These are phyloP conservation scores for Haplosporangium sp. DNA, from an alignment of 371 early-diverging fungal species.

Conservation along the genomic window DNA sequence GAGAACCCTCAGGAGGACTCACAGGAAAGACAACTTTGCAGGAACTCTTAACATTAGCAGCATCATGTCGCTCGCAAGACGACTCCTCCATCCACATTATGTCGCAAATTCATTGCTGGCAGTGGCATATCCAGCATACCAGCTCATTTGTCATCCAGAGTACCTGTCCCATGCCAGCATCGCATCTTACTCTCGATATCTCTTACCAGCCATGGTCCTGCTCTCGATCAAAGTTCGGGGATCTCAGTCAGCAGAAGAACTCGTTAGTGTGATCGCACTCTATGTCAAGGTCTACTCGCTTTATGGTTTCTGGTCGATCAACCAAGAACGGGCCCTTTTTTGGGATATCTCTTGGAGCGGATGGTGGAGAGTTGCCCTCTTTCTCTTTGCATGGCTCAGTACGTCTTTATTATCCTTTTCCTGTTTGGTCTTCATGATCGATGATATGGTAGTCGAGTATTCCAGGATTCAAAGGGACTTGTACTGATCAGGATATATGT, in stretches of 20 bases:
- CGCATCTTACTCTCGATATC: conserved; percentile 35
- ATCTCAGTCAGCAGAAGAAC: conserved; percentile 64
- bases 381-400: conserved; percentile 62
- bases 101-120: conserved; percentile 57
- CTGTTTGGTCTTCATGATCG: not conserved
- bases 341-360: conserved; percentile 41
- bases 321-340: conserved; percentile 8
- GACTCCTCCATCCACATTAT: conserved; percentile 67
- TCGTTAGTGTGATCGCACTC: conserved; percentile 64
- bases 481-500: too few relatives aligned
- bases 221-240: conserved; percentile 38
- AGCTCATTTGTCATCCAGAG: conserved; percentile 44
- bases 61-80: conserved; percentile 46
- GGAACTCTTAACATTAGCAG: too few relatives aligned
- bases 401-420: conserved; percentile 18
- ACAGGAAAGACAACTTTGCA: not conserved
- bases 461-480: not conserved
- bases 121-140: conserved; percentile 26
- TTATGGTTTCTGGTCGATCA: conserved; percentile 57
- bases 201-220: conserved; percentile 30
- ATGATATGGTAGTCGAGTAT: not conserved
- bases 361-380: conserved; percentile 54
- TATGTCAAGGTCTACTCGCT: conserved; percentile 64
- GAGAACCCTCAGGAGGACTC: not conserved
- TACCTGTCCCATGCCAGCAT: conserved; percentile 11